Conservation (phyloP, 306 rosid genomes). For the Glycine latifolia region DNA sequence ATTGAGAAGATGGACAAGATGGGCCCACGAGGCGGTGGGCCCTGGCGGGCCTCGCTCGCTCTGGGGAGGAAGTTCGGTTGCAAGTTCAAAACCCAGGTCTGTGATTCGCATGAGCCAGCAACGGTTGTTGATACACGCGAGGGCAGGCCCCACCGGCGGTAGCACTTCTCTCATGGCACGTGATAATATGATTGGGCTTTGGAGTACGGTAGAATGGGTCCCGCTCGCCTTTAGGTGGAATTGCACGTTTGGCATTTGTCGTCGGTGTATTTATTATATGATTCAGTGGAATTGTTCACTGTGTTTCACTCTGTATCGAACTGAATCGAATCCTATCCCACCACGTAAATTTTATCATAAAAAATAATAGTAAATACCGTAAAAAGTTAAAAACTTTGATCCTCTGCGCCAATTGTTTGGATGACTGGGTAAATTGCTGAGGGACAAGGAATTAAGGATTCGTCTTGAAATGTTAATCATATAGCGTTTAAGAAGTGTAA, state of each 20-base stretch:
- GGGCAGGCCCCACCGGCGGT: conserved; percentile 2
- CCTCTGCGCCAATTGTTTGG: background rate
- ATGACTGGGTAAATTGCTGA: background rate
- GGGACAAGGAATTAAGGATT: too few relatives aligned
- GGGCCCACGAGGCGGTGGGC: background rate
- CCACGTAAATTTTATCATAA: background rate
- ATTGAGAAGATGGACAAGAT: background rate
- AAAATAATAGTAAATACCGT: too few relatives aligned
- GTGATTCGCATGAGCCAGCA: conserved; percentile 14
- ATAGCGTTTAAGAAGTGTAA: too few relatives aligned
- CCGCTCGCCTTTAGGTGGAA: background rate
- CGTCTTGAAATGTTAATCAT: too few relatives aligned
- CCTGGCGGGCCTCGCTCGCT: conserved; percentile 5
- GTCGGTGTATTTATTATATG: background rate
- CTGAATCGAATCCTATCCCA: background rate
- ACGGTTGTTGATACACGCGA: background rate
- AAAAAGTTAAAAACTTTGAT: background rate
- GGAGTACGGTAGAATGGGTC: background rate
- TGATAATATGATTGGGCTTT: background rate
- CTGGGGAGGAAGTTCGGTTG: conserved; percentile 6
- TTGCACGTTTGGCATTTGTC: background rate
- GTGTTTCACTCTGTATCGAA: background rate
- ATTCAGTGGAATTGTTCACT: background rate
- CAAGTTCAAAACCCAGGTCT: conserved; percentile 30
- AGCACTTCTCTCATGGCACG: conserved; percentile 1